These are phyloP conservation scores for Saccharomycopsis fodiens DNA, from an alignment of 805 yeast species.

Conservation along the genomic window DNA sequence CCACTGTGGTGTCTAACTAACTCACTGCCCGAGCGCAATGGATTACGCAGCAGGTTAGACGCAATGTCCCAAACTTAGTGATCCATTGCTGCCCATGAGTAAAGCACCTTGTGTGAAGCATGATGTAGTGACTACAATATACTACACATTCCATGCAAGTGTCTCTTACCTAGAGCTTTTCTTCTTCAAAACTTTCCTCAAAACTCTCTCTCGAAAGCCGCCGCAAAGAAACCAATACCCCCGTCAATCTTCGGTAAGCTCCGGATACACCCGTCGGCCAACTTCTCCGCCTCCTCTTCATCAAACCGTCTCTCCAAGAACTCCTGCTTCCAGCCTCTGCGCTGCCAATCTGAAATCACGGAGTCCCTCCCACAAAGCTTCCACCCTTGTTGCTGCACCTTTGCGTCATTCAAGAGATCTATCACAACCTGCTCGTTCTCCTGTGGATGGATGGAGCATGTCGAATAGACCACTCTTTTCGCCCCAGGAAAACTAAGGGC, in stretches of 20 bases:
- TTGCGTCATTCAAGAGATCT: conserved; percentile 59
- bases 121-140: too few relatives aligned
- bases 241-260: conserved; percentile 85
- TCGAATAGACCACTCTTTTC: conserved; percentile 76
- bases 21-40: too few relatives aligned
- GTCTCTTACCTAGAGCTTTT: neutral
- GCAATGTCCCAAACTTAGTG: too few relatives aligned
- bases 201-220: conserved; percentile 59
- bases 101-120: too few relatives aligned
- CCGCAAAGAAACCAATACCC: conserved; percentile 98
- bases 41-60: too few relatives aligned
- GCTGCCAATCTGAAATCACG: conserved; percentile 80
- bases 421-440: conserved; percentile 92
- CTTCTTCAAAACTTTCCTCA: neutral
- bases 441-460: conserved; percentile 90
- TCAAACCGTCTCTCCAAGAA: conserved; percentile 44
- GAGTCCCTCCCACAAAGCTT: conserved; percentile 46
- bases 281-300: conserved; percentile 36
- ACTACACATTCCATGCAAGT: neutral
- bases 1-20: too few relatives aligned
- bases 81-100: too few relatives aligned
- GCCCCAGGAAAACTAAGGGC: conserved; percentile 80
- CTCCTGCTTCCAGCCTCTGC: conserved; percentile 73
- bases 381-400: conserved; percentile 72
- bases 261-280: conserved; percentile 85